These are phyloP conservation scores for Pseudogymnoascus sp. DNA, from an alignment of 2,329 filamentous ascomycete genomes.

Conservation along the genomic window DNA sequence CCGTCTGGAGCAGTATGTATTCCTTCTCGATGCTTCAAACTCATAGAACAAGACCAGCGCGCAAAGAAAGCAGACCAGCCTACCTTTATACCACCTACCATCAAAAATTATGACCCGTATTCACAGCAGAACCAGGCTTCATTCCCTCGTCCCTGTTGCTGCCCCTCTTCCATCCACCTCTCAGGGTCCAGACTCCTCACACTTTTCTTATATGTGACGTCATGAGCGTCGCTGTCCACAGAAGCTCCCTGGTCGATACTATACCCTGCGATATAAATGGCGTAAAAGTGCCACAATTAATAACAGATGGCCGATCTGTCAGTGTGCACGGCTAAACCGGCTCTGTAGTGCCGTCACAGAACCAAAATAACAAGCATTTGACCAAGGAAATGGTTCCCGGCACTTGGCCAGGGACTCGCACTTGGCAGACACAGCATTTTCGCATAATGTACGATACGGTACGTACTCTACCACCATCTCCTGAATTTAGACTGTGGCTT, in stretches of 20 bases:
- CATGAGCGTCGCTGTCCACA: background rate
- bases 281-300: background rate
- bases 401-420: conserved; percentile 7
- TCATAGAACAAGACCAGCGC: background rate
- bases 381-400: conserved; percentile 1
- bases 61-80: background rate
- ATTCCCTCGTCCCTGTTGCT: background rate
- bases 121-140: background rate
- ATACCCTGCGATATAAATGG: background rate
- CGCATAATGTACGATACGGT: background rate
- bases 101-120: background rate
- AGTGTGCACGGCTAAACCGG: background rate
- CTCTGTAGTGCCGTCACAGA: background rate
- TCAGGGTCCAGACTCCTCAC: background rate
- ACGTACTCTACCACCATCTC: background rate
- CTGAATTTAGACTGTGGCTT: background rate
- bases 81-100: conserved; percentile 6
- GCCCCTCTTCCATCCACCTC: background rate
- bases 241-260: background rate
- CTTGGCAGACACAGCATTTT: background rate
- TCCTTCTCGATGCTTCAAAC: background rate
- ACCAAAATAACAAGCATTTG: background rate
- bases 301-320: background rate
- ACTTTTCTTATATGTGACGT: background rate
- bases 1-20: background rate